phyloP scores from a whole-genome alignment of 345 rosid genomes.

The Populus tremula region DNA sequence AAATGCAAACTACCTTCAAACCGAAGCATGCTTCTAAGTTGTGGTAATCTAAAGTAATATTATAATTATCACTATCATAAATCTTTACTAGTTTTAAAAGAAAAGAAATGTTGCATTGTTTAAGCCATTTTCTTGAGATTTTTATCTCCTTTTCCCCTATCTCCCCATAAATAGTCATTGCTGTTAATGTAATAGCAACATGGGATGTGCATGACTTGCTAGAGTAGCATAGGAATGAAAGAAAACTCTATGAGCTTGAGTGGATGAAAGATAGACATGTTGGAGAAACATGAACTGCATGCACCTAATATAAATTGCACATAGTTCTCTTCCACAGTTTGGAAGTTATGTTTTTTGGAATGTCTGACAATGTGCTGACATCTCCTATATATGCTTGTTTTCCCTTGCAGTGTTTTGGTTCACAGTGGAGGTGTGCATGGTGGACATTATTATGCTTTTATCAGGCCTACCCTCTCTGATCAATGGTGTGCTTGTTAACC shows the following conservation, averaged over 20 bases:
- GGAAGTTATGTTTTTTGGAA: neutral
- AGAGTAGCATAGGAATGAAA: neutral
- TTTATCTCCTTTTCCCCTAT: neutral
- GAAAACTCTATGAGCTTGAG: neutral
- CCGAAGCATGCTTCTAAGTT: neutral
- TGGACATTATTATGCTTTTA: conserved; percentile 97
- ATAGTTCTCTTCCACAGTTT: neutral
- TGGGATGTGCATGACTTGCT: neutral
- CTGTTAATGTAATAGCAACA: neutral
- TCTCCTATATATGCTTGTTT: conserved; percentile 22
- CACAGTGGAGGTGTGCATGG: conserved; percentile 98
- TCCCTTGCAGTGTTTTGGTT: conserved; percentile 71
- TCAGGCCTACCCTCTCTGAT: conserved; percentile 90
- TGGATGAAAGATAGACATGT: neutral
- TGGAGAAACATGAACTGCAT: neutral
- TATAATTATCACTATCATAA: neutral
- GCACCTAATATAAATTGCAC: neutral
- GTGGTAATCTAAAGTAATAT: neutral
- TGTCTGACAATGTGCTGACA: neutral
- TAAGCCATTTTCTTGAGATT: neutral
- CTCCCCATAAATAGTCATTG: neutral
- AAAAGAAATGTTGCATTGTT: neutral
- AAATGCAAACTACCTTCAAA: no score
- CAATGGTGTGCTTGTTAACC: conserved; percentile 59
- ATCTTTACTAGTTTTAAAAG: neutral